Base-by-base conservation (phyloP, 83 land plant genomes). In the Diphasiastrum complanatum region DNA sequence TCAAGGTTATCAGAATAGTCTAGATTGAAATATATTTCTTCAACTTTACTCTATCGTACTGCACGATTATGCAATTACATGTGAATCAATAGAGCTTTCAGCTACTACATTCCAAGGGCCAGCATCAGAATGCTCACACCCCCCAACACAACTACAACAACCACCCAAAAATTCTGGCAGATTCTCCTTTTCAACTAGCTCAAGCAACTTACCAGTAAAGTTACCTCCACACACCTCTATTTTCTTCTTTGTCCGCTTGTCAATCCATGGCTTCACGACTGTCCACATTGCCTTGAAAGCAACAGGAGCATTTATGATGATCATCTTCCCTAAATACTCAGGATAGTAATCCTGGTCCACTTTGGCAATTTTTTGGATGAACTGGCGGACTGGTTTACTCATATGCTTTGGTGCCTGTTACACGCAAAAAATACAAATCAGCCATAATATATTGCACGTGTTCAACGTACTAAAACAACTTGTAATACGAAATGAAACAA, bases 81-180 rank as follows among this genome's bases (percentile, higher is more conserved):
- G n/a, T n/a, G n/a, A n/a, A n/a, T n/a, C n/a, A n/a, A n/a, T n/a
- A n/a, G n/a, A n/a, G n/a, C n/a, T n/a, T n/a, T n/a, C n/a, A n/a
- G n/a, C n/a, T n/a, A n/a, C 60, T 25, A 60, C 77, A 32, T 74
- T 68, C 78, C 78, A 75, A 32, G 78, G 78, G 12, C 78, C 75
- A 10, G 78, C 75, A 59, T 75, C 75, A 19, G 78, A 70, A 48
- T 51, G 46, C 61, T 75, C 78, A 45, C 78, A 75, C 0, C 78
- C 78, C 33, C 60, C 68, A 5, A 59, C 36, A 26, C 78, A 75
- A 14, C 50, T 46, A 63, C 78, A 70, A n/a, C 70, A 63, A 11
- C 78, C 78, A 47, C 78, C 78, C 12, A 75, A 43, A 34, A 75
- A 75, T 53, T 69, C 75, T 8, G 78, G 78, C 41, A 75, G 69